A percentile compares a stretch with the other conserved stretches of the same genome.
These are phyloP conservation scores for Zelonia costaricensis DNA, from an alignment of 208 protist species.

Conservation along the genomic window DNA sequence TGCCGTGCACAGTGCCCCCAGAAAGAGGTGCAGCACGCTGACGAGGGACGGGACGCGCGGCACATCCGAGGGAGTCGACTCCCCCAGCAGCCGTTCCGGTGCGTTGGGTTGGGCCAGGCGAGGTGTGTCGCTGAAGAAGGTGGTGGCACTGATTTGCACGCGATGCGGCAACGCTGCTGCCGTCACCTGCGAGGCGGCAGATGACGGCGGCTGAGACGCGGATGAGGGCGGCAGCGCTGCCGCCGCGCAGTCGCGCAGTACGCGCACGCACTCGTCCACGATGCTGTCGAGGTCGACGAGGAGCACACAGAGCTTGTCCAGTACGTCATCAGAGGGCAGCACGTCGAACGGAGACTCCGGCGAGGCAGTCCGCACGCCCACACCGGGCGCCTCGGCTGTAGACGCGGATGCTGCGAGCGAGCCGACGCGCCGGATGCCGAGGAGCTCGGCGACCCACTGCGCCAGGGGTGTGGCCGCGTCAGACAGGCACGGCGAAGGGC, in stretches of 20 bases:
- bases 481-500: too few species aligned
- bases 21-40: conserved; percentile 10
- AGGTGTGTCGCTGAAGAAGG: not conserved
- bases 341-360: conserved; percentile 15
- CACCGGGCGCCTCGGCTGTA: not conserved
- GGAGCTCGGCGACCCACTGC: too few species aligned
- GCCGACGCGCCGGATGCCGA: too few species aligned
- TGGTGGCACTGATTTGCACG: not conserved
- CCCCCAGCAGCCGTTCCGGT: not conserved
- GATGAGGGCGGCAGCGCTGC: not conserved
- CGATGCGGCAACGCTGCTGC: not conserved
- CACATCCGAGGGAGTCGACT: not conserved
- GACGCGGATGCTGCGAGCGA: too few species aligned
- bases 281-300: conserved; percentile 16
- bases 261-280: conserved; percentile 16
- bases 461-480: too few species aligned
- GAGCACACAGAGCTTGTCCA: conserved; percentile 4
- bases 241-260: conserved; percentile 3
- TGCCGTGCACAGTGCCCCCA: not conserved
- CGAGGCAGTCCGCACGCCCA: not conserved
- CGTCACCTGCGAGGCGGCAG: not conserved
- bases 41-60: conserved; percentile 3
- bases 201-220: not conserved
- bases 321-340: not conserved
- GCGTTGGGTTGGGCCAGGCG: too few species aligned